Base-by-base conservation (phyloP, 2,329 filamentous ascomycete genomes). In the Colletotrichum coccodes region DNA sequence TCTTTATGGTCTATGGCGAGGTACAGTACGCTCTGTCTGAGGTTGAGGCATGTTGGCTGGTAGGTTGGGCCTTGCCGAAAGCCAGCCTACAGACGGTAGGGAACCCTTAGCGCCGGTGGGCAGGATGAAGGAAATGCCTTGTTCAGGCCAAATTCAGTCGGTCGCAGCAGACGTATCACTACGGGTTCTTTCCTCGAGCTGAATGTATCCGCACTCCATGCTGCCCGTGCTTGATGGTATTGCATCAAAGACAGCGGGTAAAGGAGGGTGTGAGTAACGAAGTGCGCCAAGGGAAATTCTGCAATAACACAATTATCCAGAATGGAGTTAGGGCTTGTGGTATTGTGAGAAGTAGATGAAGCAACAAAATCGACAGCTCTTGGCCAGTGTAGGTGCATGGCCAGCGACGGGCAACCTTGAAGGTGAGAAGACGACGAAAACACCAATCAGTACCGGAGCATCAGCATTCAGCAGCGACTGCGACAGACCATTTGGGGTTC, bases 241-340 rank as follows among this genome's bases (percentile, higher is more conserved):
- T 44, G 60, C 64, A 64, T 50, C 60, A 38, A 49, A 32, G 38
- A 28, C 26, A 30, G 46, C 46, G 21, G 14, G 52, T 42, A 49
- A 52, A 64, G 60, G 59, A 67, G 44, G 52, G 64, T 67, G 50
- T 62, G 26, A 52, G 60, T 64, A 64, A 30, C 44, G 49, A 30
- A 26, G 28, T n/a, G 38, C n/a, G 30, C 5, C 14, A 46, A 30
- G 32, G 36, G 46, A 46, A 28, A 32, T 8, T 34, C 36, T 40
- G 52, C 60, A 57, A 47, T 49, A 34, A 30, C 40, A 38, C 46
- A 52, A 23, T 42, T 38, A n/a, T 40, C 32, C 42, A 38, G 23
- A 49, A 21, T 53, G 30, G 46, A 38, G 36, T 21, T 8, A 23
- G 28, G 3, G 38, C 18, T 16, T 32, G 16, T n/a, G 38, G 32